Base-by-base conservation (phyloP, 1,139 yeast genomes). In the Pichia sp. region DNA sequence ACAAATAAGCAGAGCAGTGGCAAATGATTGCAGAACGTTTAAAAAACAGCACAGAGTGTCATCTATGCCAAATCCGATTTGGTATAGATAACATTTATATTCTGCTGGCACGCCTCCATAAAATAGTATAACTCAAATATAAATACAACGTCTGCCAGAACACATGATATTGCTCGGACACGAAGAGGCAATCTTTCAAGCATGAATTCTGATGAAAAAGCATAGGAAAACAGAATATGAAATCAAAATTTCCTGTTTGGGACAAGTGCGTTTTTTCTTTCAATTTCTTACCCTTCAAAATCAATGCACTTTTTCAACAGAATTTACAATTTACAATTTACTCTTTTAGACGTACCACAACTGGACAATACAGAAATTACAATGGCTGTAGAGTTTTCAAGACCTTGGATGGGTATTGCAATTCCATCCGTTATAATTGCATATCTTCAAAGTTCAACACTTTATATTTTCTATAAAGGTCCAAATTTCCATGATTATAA, bases 391-490 rank as follows among this genome's bases (percentile, higher is more conserved):
- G 68, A 73, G 54, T 70, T 82, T 48, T 73, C 73, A 62, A 76
- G 83, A 79, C 85, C 87, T 18, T 72, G 80, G 75, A 55, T 78
- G 49, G 87, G 87, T 16, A 66, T 81, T 16, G 73, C 75, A 3
- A 82, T 91, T 28, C 98, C 98, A 3, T 69, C 77, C 39, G 52
- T 73, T 2, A 62, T 90, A 29, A 88, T 91, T 25, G 69, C 79
- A 0, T 67, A 72, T 22, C 68, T 87, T 34, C 95, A 91, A 0
- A 80, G 81, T 60, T 83, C 84, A 10, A 75, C 87, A 2, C 87
- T 84, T 63, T 75, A 67, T 61, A 76, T 81, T 60, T 76, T 87
- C 49, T 75, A 83, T 53, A 65, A 71, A 10, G 73, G 77, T 50
- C 14, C 42, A 13, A 16, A 54, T 18, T 42, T 13, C 30, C 31